Percentiles rank a stretch among this genome's conserved stretches.
Evolutionary conservation across 768 basidiomycete genomes (phyloP).

Genomic region (Suillus clintonianus): DNA sequence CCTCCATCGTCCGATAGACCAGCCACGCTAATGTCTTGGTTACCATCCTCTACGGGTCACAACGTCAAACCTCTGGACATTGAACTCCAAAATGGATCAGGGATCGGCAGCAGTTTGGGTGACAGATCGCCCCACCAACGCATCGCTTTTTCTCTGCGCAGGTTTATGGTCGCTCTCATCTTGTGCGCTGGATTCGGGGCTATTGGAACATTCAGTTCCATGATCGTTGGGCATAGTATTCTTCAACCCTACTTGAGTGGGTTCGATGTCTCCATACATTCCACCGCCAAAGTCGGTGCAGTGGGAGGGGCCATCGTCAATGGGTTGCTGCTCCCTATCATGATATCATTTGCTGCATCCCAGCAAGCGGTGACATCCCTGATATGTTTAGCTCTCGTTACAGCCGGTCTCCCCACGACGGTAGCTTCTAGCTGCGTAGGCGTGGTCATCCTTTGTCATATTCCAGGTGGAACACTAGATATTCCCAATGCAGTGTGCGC

Average conservation of each 20-base stretch:
- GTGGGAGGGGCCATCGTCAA: background rate
- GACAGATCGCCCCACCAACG: background rate
- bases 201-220: background rate
- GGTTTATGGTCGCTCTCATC: background rate
- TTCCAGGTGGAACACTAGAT: constrained; percentile 3
- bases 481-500: background rate
- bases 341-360: background rate
- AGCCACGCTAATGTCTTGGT: background rate
- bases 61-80: background rate
- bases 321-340: background rate
- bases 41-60: background rate
- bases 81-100: background rate
- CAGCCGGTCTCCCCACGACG: background rate
- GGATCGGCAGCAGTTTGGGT: too few species aligned
- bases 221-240: constrained; percentile 4
- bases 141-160: background rate
- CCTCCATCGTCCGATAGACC: background rate
- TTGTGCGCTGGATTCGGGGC: constrained; percentile 1
- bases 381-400: background rate
- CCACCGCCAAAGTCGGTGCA: constrained; percentile 1
- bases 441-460: constrained; percentile 5
- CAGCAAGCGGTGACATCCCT: background rate
- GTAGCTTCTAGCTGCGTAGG: background rate
- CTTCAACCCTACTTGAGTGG: constrained; percentile 1
- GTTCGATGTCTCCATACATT: background rate